Evolutionary conservation across 2,329 filamentous ascomycete species (phyloP).

Genomic region (Fusarium hainanense): DNA sequence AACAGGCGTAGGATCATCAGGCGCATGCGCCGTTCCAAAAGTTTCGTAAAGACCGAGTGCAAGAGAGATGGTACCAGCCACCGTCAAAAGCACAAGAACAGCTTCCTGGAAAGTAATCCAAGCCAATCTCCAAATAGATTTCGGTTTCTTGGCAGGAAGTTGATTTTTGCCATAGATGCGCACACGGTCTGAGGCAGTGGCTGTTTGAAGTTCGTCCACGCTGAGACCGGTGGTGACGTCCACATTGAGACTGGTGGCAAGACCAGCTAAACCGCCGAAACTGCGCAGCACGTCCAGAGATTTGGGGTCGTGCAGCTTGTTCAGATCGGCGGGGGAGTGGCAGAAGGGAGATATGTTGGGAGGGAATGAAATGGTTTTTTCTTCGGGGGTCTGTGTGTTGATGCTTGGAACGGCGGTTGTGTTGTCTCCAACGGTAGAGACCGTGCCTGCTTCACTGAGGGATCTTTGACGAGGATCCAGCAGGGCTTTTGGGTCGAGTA

Average conservation of each 20-base stretch:
- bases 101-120: constrained; percentile 28
- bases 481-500: constrained; percentile 33
- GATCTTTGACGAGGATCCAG: constrained; percentile 31
- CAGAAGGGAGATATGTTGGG: constrained; percentile 9
- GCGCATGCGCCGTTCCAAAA: constrained; percentile 2
- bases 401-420: constrained; percentile 31
- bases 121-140: constrained; percentile 20
- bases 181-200: not conserved
- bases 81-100: constrained; percentile 17
- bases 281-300: constrained; percentile 11
- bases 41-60: constrained; percentile 19
- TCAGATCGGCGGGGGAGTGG: constrained; percentile 5
- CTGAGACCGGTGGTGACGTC: constrained; percentile 22
- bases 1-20: constrained; percentile 22
- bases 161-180: constrained; percentile 16
- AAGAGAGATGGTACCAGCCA: constrained; percentile 20
- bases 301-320: constrained; percentile 18
- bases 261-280: constrained; percentile 10
- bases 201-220: constrained; percentile 12
- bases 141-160: constrained; percentile 19
- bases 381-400: constrained; percentile 10
- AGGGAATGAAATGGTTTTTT: not conserved
- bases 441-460: constrained; percentile 26
- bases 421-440: constrained; percentile 12
- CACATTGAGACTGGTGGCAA: constrained; percentile 10